These are phyloP conservation scores for Glycine tomentella DNA, from an alignment of 306 rosid species.

Conservation along the genomic window DNA sequence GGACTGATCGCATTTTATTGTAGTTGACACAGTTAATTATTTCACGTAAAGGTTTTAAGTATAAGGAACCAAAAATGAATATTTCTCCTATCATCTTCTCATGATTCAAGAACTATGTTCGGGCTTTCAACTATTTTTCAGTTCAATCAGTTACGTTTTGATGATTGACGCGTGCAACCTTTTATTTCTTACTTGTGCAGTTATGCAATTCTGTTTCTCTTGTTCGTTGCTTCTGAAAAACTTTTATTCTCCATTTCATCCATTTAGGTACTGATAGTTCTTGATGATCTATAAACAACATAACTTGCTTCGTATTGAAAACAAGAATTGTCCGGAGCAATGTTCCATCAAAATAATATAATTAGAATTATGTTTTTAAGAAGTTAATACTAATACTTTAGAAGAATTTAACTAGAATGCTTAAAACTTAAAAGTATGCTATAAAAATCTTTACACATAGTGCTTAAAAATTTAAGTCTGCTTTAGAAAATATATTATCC, in stretches of 20 bases:
- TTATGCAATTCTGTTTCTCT: background rate
- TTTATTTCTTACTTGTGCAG: background rate
- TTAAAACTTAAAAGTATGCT: too few relatives aligned
- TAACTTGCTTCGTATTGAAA: background rate
- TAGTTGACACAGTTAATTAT: background rate
- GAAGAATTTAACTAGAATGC: background rate
- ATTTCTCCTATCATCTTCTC: background rate
- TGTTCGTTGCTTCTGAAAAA: background rate
- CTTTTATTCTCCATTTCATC: background rate
- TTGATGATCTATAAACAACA: too few relatives aligned
- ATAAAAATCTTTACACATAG: too few relatives aligned
- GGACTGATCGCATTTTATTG: constrained; percentile 2
- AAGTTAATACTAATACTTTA: background rate
- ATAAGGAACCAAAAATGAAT: background rate
- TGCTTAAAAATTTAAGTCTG: too few relatives aligned
- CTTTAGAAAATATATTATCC: too few relatives aligned
- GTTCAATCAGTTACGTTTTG: background rate
- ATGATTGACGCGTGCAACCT: background rate
- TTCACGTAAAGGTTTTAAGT: background rate
- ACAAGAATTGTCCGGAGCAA: background rate
- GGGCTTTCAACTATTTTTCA: constrained; percentile 8
- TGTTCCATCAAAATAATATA: background rate
- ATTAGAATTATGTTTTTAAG: background rate
- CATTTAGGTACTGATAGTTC: too few relatives aligned
- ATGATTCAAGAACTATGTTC: background rate